These are phyloP conservation scores for button mushroom (Agaricus bisporus) DNA, from an alignment of 768 basidiomycete species.

Conservation along the genomic window DNA sequence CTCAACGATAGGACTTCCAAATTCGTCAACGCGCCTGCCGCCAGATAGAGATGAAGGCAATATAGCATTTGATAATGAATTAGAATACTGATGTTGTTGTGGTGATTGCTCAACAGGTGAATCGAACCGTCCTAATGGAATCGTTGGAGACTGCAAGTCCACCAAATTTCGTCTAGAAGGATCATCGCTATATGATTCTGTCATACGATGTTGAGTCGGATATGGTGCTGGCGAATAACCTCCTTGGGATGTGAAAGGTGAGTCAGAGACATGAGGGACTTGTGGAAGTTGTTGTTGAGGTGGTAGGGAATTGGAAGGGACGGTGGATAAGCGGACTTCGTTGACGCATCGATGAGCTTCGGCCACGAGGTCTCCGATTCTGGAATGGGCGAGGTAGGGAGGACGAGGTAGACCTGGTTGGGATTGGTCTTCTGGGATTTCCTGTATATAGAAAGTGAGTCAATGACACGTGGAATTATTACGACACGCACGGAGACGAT, in stretches of 20 bases:
- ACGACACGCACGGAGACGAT: constrained; percentile 34
- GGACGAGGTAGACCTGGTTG: constrained; percentile 74
- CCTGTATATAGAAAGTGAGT: constrained; percentile 29
- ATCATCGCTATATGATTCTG: background rate
- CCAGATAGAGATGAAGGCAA: constrained; percentile 9
- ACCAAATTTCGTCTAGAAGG: background rate
- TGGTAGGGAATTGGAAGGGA: constrained; percentile 20
- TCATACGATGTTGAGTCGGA: background rate
- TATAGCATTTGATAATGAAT: constrained; percentile 6
- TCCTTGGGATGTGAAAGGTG: background rate
- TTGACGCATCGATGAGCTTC: constrained; percentile 56
- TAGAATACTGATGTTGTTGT: constrained; percentile 4
- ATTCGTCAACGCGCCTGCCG: constrained; percentile 32
- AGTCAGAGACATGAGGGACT: constrained; percentile 1
- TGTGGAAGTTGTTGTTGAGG: constrained; percentile 14
- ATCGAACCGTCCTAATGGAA: constrained; percentile 22
- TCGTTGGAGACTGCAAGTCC: constrained; percentile 13
- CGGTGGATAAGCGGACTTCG: constrained; percentile 43
- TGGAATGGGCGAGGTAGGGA: constrained; percentile 63
- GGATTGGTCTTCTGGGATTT: constrained; percentile 76
- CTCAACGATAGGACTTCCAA: constrained; percentile 24
- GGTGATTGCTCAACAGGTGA: constrained; percentile 11
- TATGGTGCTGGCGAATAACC: background rate
- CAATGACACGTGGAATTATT: too few relatives aligned
- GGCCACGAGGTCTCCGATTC: constrained; percentile 51